Percentiles rank a stretch among this genome's conserved stretches.
phyloP scores from a whole-genome alignment of 768 basidiomycete genomes.

The Russula dissimulans region DNA sequence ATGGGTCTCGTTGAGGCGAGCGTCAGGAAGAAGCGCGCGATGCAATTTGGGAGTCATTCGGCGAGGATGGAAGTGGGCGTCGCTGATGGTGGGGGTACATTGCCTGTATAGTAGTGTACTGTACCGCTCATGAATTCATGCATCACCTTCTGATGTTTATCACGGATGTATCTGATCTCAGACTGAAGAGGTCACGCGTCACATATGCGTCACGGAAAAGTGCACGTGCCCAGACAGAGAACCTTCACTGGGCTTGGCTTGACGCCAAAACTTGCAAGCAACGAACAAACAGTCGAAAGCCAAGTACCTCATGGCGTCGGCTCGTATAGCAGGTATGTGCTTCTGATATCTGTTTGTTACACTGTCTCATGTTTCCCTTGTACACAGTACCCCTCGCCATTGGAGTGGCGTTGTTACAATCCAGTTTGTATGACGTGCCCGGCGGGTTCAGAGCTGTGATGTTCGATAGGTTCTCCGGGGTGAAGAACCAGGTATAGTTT shows the following conservation, averaged over 20 bases:
- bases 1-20: slow-evolving; percentile 74
- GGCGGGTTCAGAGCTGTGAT: slow-evolving; percentile 92
- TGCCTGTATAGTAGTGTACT: not conserved
- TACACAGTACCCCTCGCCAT: slow-evolving; percentile 56
- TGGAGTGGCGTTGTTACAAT: slow-evolving; percentile 35
- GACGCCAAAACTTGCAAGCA: not conserved
- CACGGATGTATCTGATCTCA: not conserved
- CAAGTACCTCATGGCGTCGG: not conserved
- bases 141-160: too few relatives aligned
- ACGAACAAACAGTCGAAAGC: not conserved
- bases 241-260: too few relatives aligned
- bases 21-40: slow-evolving; percentile 77
- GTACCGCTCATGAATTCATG: too few relatives aligned
- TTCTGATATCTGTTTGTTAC: slow-evolving; percentile 25
- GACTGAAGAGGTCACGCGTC: not conserved
- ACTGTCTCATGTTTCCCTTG: slow-evolving; percentile 46
- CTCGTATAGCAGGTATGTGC: slow-evolving; percentile 10
- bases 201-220: not conserved
- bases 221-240: not conserved
- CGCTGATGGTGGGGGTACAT: slow-evolving; percentile 36
- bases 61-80: slow-evolving; percentile 70
- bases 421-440: slow-evolving; percentile 53
- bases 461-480: slow-evolving; percentile 96
- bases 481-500: slow-evolving; percentile 60
- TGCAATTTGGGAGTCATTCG: slow-evolving; percentile 92